These are phyloP conservation scores for Pyrrhoderma lamaoense DNA, from an alignment of 1,284 basidiomycete genomes.

Conservation along the genomic window DNA sequence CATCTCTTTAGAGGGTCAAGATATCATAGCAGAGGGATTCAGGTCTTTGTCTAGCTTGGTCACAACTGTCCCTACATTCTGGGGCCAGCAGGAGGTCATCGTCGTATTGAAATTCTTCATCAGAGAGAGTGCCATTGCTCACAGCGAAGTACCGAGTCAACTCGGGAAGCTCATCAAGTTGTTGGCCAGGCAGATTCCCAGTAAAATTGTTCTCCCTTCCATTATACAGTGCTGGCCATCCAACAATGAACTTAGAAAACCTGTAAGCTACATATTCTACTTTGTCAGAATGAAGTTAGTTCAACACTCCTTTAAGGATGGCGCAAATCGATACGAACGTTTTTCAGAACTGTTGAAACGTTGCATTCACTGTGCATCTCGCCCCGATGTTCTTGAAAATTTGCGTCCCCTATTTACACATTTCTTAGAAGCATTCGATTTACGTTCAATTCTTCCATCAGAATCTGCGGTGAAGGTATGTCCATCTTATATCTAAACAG, in stretches of 20 bases:
- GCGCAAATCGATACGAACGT: constrained; percentile 34
- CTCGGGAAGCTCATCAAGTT: constrained; percentile 42
- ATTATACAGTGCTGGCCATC: constrained; percentile 51
- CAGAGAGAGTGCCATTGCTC: constrained; percentile 32
- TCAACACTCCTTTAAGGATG: constrained; percentile 15
- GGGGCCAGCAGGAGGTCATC: constrained; percentile 52
- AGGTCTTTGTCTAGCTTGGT: constrained; percentile 51
- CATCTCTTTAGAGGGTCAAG: constrained; percentile 1
- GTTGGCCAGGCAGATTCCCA: constrained; percentile 61
- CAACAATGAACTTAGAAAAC: neutral
- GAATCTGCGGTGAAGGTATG: constrained; percentile 32
- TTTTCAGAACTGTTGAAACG: constrained; percentile 69
- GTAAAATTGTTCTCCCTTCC: constrained; percentile 60
- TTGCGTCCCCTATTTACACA: constrained; percentile 74
- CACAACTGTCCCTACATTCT: constrained; percentile 61
- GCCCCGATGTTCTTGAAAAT: constrained; percentile 60
- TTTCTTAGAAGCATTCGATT: constrained; percentile 76
- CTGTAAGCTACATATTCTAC: constrained; percentile 6
- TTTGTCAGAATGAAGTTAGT: constrained; percentile 19
- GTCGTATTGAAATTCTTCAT: constrained; percentile 52
- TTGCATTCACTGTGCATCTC: constrained; percentile 56
- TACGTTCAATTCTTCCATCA: constrained; percentile 35
- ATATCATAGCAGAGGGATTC: constrained; percentile 33
- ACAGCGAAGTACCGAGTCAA: constrained; percentile 24
- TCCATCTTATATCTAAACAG: constrained; percentile 15